Evolutionary conservation across 148 eudicot species (phyloP), one percentile per base, ranked within the genome.

Genomic region (Polygonum maritimum): DNA sequence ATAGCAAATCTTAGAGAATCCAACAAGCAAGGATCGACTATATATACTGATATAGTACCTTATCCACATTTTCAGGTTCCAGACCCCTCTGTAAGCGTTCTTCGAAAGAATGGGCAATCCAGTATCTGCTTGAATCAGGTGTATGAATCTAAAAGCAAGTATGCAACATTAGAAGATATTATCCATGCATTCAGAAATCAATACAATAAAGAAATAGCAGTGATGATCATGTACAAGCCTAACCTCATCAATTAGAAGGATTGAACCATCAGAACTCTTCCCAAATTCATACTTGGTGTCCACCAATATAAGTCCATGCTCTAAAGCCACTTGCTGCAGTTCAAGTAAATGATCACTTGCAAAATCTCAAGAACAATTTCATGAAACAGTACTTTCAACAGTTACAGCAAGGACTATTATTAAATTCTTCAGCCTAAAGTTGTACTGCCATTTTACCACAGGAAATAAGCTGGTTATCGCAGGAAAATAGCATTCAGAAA

Each of bases 251-350:
- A 95, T 82, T 80, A 95, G 76, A 70, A 88, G 86, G 74, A 95
- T 86, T 47, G 84, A 73, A 80, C 98, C 99, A 82, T 95, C 98
- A 70, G 81, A 74, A 77, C 89, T 88, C 82, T 91, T 95, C 72
- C 99, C 99, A 80, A 95, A 95, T 79, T 95, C 99, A 79, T 95
- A 95, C 80, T 95, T 95, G 48, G 99, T 95, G 82, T 95, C 99
- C 75, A 95, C 98, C 82, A 95, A 81, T 78, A 95, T 88, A 75
- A 95, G 55, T 55, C 99, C 99, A 85, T 92, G 92, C 69, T 92
- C 89, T 78, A 77, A 57, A 51, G 98, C 99, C 79, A 91, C 92
- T 33, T 75, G 82, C 99, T 95, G 90, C 71, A 87, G 19, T 31
- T 26, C 33, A 39, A 16, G 16, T 65, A 11, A 67, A 67, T 67